Base-by-base conservation (phyloP, 345 rosid species). In the Rhodamnia rubescens region DNA sequence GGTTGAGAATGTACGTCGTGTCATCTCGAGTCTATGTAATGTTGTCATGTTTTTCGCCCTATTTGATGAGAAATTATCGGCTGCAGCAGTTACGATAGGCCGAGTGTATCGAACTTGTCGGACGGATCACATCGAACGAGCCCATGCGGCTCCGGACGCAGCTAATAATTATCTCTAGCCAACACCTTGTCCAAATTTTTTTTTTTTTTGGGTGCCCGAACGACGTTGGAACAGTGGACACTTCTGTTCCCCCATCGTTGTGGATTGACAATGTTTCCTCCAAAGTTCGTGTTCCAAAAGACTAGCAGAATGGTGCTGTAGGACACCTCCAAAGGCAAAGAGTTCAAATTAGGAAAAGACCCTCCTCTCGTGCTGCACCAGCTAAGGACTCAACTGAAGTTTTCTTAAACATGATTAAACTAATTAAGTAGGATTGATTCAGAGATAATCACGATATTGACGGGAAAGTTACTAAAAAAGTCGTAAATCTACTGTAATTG, bases 1-100 rank as follows among this genome's bases (percentile, higher is more conserved):
- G 22, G 9, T 15, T 64, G 32, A 64, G 22, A 29, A 16, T 8
- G 11, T 29, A 4, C 11, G 1, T 0, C 0, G 0, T 2, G 3
- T 61, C 42, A 61, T 61, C 22, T 61, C 2, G 1, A 29, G 21
- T 15, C 20, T 7, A 29, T 61, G 74, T 16, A 8, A 15, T 8
- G 15, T 47, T 47, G 75, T 10, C 75, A 64, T 29, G 50, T 64
- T 29, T 61, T 64, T 64, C 8, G 0, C 10, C 21, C 40, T 61
- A 61, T 27, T 27, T 8, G 13, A 32, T 22, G 2, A 32, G 44
- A 64, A 64, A 64, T 16, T 8, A 32, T 16, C 1, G 12, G 44
- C 44, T 64, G 75, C 44, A 8, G 3, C 11, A 8, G 75, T 16
- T 32, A 24, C 20, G 32, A 22, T 7, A 64, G 75, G 75, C 42